Conservation (phyloP, 1,284 basidiomycete species). For the Cutaneotrichosporon sp. region DNA sequence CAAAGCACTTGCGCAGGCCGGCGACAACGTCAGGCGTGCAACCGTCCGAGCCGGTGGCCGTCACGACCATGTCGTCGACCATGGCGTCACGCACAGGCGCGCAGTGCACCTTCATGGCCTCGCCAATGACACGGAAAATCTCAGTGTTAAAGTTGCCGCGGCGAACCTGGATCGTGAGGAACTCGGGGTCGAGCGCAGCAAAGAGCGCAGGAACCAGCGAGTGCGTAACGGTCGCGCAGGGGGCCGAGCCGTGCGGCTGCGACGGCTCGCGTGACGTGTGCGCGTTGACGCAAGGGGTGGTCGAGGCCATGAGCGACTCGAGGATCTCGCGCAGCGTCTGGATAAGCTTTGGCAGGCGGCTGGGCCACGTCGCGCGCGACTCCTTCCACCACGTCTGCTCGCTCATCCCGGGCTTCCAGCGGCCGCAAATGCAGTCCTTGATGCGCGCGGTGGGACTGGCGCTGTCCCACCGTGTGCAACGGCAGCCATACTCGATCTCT, state of each 20-base stretch:
- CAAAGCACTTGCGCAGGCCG: conserved; percentile 77
- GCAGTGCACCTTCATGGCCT: conserved; percentile 81
- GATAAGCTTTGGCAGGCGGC: conserved; percentile 63
- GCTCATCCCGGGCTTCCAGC: conserved; percentile 33
- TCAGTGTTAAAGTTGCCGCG: conserved; percentile 71
- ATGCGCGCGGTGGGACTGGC: conserved; percentile 45
- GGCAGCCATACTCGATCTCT: conserved; percentile 75
- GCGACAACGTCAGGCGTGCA: conserved; percentile 56
- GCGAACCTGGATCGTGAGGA: conserved; percentile 74
- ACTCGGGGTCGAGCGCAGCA: conserved; percentile 52
- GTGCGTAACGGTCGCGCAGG: conserved; percentile 54
- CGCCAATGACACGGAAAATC: conserved; percentile 73
- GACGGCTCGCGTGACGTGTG: conserved; percentile 33
- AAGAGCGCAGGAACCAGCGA: conserved; percentile 46
- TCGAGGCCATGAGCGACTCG: conserved; percentile 64
- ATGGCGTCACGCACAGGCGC: conserved; percentile 84
- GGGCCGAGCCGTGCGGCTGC: conserved; percentile 26
- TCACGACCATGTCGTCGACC: conserved; percentile 75
- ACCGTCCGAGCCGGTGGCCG: conserved; percentile 52
- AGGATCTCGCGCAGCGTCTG: conserved; percentile 73
- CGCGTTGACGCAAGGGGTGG: conserved; percentile 37
- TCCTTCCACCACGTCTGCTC: conserved; percentile 48
- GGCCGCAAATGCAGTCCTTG: conserved; percentile 59
- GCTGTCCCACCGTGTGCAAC: conserved; percentile 69
- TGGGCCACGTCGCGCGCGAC: conserved; percentile 57